phyloP scores from a whole-genome alignment of 2,329 filamentous ascomycete genomes.

The Trichoderma oligosporum region DNA sequence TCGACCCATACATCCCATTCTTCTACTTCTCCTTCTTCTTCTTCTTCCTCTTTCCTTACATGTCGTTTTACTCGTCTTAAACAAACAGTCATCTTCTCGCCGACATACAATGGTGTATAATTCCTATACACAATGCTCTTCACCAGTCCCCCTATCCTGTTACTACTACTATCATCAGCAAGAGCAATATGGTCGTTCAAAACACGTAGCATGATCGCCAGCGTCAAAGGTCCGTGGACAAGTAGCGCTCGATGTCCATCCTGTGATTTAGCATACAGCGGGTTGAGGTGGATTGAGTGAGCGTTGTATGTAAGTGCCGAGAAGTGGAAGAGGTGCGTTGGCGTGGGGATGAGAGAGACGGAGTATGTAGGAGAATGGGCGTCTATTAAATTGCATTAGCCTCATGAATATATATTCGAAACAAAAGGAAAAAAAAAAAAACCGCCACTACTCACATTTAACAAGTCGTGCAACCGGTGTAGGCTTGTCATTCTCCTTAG shows the following conservation, averaged over 20 bases:
- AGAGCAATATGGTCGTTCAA: constrained; percentile 38
- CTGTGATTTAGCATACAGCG: constrained; percentile 60
- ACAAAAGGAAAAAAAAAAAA: not conserved
- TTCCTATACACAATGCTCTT: constrained; percentile 71
- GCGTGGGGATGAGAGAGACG: constrained; percentile 61
- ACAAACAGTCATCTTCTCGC: constrained; percentile 68
- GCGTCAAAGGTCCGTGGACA: constrained; percentile 80
- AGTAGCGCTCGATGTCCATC: constrained; percentile 75
- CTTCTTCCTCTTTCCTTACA: constrained; percentile 41
- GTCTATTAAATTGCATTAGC: constrained; percentile 26
- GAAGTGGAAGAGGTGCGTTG: constrained; percentile 79
- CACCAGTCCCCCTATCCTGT: not conserved
- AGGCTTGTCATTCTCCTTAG: constrained; percentile 15
- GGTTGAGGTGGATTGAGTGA: constrained; percentile 84
- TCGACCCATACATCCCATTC: constrained; percentile 64
- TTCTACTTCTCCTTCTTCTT: constrained; percentile 32
- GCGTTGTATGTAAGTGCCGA: constrained; percentile 90
- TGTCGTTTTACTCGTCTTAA: constrained; percentile 47
- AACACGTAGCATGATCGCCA: constrained; percentile 71
- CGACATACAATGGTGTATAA: constrained; percentile 72
- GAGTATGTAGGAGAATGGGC: constrained; percentile 35
- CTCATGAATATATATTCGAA: too few species aligned
- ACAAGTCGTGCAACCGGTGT: constrained; percentile 24
- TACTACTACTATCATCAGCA: too few species aligned
- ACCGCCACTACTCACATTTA: constrained; percentile 28